These are phyloP conservation scores for Amanita subjunquillea DNA, from an alignment of 768 basidiomycete species.

Conservation along the genomic window DNA sequence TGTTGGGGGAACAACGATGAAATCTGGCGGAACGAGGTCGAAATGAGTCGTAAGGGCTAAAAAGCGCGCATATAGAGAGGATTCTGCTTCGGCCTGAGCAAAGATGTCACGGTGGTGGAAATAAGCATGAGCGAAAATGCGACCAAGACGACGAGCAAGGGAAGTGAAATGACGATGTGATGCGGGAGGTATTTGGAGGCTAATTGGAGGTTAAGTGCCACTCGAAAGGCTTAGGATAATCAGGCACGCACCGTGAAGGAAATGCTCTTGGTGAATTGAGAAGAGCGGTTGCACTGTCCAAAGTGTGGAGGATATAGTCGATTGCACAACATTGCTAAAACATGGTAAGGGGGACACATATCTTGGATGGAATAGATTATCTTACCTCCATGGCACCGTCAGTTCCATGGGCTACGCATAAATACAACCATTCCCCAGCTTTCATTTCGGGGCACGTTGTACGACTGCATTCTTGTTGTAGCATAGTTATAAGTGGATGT, in stretches of 20 bases:
- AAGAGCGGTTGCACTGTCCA: constrained; percentile 88
- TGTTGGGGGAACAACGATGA: constrained; percentile 65
- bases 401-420: constrained; percentile 91
- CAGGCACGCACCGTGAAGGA: constrained; percentile 62
- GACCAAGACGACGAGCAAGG: constrained; percentile 81
- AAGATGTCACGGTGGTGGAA: constrained; percentile 91
- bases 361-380: neutral
- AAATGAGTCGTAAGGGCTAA: constrained; percentile 73
- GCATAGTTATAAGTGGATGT: constrained; percentile 72
- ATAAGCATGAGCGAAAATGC: constrained; percentile 95
- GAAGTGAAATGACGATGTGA: constrained; percentile 87
- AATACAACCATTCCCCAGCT: constrained; percentile 95
- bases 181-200: constrained; percentile 70
- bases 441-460: constrained; percentile 94
- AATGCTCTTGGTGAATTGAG: constrained; percentile 88
- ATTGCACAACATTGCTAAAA: constrained; percentile 89
- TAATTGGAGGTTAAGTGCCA: constrained; percentile 17
- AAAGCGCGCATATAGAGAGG: constrained; percentile 84
- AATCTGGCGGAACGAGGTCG: constrained; percentile 73
- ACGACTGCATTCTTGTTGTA: constrained; percentile 83
- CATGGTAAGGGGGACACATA: neutral
- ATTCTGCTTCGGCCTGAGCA: constrained; percentile 85
- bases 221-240: neutral
- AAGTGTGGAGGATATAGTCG: constrained; percentile 88
- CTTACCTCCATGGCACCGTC: constrained; percentile 79